Evolutionary conservation across 371 early-diverging fungal species (phyloP).

Genomic region (Mucor sp.): DNA sequence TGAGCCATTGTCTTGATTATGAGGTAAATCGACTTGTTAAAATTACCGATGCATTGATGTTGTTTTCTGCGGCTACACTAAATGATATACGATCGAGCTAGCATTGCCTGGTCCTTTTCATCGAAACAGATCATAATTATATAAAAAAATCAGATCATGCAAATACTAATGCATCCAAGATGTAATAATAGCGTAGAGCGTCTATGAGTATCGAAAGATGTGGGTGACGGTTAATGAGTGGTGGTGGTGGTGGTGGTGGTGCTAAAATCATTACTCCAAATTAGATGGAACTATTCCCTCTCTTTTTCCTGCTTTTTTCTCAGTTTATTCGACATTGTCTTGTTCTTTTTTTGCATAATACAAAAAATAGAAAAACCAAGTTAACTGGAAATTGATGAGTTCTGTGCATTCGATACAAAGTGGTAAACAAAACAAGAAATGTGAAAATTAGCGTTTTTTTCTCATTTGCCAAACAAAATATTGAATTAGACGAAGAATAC

Average conservation of each 20-base stretch:
- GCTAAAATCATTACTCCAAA: background rate
- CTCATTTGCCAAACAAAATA: background rate
- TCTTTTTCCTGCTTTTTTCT: background rate
- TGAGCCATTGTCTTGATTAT: background rate
- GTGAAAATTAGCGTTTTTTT: background rate
- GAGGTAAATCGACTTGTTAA: background rate
- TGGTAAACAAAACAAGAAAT: background rate
- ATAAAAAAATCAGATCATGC: background rate
- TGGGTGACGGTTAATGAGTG: background rate
- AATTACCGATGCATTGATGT: background rate
- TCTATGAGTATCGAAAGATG: background rate
- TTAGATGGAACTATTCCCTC: background rate
- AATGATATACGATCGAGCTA: background rate
- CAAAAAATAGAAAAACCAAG: background rate
- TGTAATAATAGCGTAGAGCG: background rate
- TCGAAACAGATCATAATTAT: background rate
- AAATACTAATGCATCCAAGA: background rate
- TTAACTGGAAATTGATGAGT: slow-evolving; percentile 10
- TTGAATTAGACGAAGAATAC: slow-evolving; percentile 2
- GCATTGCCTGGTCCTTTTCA: background rate
- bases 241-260: background rate
- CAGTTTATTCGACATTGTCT: background rate
- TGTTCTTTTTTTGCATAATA: background rate
- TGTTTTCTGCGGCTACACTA: background rate
- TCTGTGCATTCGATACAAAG: slow-evolving; percentile 10